Conservation (phyloP, 2,329 filamentous ascomycete species). For the Trichoderma koningii region DNA sequence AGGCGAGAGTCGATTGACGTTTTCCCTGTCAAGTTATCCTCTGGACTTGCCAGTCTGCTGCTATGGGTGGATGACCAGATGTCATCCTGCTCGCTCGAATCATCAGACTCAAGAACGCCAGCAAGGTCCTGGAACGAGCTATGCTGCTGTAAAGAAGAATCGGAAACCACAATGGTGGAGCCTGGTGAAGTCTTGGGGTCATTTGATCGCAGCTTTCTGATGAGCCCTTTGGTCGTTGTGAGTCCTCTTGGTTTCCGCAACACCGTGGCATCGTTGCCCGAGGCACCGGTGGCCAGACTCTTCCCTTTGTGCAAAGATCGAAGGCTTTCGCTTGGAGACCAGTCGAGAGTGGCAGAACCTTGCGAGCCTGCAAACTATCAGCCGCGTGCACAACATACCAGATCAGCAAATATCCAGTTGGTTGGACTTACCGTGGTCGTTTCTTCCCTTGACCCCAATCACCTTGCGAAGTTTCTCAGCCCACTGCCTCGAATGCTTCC, state of each 20-base stretch:
- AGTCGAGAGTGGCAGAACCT: constrained; percentile 30
- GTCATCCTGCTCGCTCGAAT: constrained; percentile 33
- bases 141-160: constrained; percentile 29
- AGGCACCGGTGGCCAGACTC: neutral
- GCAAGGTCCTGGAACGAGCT: constrained; percentile 36
- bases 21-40: constrained; percentile 38
- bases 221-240: constrained; percentile 33
- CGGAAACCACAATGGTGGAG: constrained; percentile 37
- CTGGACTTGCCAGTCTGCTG: constrained; percentile 33
- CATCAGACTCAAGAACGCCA: constrained; percentile 28
- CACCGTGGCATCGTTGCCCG: constrained; percentile 12
- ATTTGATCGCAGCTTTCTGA: constrained; percentile 35
- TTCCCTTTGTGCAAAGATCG: constrained; percentile 27
- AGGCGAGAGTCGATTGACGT: constrained; percentile 41
- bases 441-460: constrained; percentile 34
- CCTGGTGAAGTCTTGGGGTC: constrained; percentile 34
- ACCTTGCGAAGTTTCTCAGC: constrained; percentile 39
- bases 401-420: neutral
- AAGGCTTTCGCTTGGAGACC: constrained; percentile 12
- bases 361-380: constrained; percentile 32
- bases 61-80: constrained; percentile 36
- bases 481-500: constrained; percentile 39
- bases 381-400: neutral
- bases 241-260: constrained; percentile 29
- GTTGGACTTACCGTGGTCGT: constrained; percentile 33